Conservation (phyloP, 2,329 filamentous ascomycete genomes). For the Colletotrichum sp. region DNA sequence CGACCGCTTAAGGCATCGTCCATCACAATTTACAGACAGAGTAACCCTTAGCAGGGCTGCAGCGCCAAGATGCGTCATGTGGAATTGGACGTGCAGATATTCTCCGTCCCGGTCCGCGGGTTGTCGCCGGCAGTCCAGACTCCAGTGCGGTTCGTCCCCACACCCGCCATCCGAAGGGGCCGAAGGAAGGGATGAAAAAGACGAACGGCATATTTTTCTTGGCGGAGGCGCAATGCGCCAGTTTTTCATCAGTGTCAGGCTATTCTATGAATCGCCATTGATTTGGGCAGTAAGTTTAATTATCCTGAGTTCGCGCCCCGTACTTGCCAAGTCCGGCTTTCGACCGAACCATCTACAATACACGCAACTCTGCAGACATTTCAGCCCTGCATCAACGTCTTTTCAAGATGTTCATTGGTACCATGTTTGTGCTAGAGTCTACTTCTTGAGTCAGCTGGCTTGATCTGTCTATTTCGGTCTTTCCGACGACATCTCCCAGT, state of each 20-base stretch:
- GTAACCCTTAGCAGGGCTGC: not conserved
- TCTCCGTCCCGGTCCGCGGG: not conserved
- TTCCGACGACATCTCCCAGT: not conserved
- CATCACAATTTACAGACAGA: not conserved
- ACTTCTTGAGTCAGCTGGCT: not conserved
- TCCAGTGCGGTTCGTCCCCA: not conserved
- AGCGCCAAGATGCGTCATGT: not conserved
- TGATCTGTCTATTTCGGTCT: not conserved
- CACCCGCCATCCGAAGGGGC: not conserved
- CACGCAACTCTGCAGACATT: not conserved
- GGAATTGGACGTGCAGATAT: not conserved
- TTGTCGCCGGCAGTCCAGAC: not conserved
- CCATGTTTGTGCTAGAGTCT: not conserved
- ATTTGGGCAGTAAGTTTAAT: not conserved
- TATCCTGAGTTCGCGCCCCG: not conserved
- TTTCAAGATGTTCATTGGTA: not conserved
- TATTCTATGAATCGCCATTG: not conserved
- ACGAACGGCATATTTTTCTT: not conserved
- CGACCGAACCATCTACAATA: not conserved
- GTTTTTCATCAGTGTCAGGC: not conserved
- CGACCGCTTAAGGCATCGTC: not conserved
- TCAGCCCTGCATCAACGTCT: not conserved
- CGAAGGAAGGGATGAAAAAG: not conserved
- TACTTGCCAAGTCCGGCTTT: not conserved
- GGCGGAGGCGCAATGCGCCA: not conserved